Evolutionary conservation across 257 asterid genomes (phyloP).

Genomic region (Apocynum venetum): DNA sequence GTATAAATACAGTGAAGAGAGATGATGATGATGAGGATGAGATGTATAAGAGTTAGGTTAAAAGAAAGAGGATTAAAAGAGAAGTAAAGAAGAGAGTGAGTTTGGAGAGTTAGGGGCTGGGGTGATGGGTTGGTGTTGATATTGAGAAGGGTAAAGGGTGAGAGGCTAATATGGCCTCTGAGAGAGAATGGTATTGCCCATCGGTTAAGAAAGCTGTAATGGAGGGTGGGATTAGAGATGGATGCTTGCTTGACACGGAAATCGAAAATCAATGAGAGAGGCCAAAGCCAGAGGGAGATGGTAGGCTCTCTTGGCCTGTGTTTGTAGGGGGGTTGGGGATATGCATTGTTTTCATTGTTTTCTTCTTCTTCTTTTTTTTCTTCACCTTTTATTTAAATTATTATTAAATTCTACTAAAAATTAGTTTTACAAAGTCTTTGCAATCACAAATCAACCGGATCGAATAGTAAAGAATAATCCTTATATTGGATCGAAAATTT

Average conservation of each 20-base stretch:
- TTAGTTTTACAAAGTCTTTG: no score
- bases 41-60: slow-evolving; percentile 21
- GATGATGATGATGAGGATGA: neutral
- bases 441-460: no score
- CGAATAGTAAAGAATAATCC: no score
- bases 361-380: neutral
- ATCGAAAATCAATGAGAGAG: slow-evolving; percentile 49
- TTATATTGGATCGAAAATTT: no score
- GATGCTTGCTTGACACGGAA: slow-evolving; percentile 95
- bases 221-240: slow-evolving; percentile 12
- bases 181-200: slow-evolving; percentile 34
- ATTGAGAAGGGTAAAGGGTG: neutral
- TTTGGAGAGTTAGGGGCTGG: neutral
- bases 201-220: slow-evolving; percentile 36
- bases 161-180: slow-evolving; percentile 8
- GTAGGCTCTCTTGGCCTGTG: neutral
- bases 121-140: neutral
- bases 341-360: neutral
- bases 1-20: neutral
- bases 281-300: slow-evolving; percentile 1
- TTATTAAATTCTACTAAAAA: no score
- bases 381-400: slow-evolving; percentile 6
- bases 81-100: slow-evolving; percentile 34
- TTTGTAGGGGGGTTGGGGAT: neutral
- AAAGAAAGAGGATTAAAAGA: slow-evolving; percentile 37